phyloP scores from a whole-genome alignment of 2,329 filamentous ascomycete genomes.

The Penicillium vulpinum region DNA sequence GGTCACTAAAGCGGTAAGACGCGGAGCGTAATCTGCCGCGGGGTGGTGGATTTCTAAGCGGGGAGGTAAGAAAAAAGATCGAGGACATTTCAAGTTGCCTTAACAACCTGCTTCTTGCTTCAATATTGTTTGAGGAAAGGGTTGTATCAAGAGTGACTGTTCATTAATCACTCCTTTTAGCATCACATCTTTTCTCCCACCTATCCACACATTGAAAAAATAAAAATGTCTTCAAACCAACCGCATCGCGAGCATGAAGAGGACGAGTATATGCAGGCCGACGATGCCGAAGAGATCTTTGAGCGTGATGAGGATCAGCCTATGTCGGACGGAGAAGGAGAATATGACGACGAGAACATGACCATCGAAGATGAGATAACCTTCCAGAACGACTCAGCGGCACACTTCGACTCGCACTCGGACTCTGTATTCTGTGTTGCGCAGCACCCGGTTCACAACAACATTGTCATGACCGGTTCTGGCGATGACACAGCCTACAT shows the following conservation, averaged over 20 bases:
- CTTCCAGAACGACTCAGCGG: slow-evolving; percentile 87
- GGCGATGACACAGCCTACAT: slow-evolving; percentile 84
- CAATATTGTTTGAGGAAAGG: not conserved
- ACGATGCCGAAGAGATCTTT: slow-evolving; percentile 77
- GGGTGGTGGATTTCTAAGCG: slow-evolving; percentile 30
- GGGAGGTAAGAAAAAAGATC: slow-evolving; percentile 23
- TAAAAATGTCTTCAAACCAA: slow-evolving; percentile 39
- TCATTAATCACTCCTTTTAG: not conserved
- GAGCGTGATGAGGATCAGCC: slow-evolving; percentile 66
- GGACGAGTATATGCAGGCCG: slow-evolving; percentile 71
- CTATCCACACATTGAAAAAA: not conserved
- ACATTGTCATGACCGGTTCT: slow-evolving; percentile 84
- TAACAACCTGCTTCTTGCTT: not conserved
- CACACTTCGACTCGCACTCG: slow-evolving; percentile 86
- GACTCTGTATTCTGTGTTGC: slow-evolving; percentile 95
- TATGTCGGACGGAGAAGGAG: slow-evolving; percentile 71
- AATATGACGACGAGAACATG: slow-evolving; percentile 57
- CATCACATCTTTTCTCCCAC: not conserved
- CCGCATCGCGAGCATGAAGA: slow-evolving; percentile 58
- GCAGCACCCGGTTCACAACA: slow-evolving; percentile 77
- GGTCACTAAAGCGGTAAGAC: slow-evolving; percentile 2
- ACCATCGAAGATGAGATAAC: slow-evolving; percentile 57
- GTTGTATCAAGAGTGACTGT: not conserved
- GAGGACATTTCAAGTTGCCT: slow-evolving; percentile 1
- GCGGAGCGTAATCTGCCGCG: slow-evolving; percentile 9